Evolutionary conservation across 805 yeast species (phyloP).

Genomic region (Saturnispora diversa): DNA sequence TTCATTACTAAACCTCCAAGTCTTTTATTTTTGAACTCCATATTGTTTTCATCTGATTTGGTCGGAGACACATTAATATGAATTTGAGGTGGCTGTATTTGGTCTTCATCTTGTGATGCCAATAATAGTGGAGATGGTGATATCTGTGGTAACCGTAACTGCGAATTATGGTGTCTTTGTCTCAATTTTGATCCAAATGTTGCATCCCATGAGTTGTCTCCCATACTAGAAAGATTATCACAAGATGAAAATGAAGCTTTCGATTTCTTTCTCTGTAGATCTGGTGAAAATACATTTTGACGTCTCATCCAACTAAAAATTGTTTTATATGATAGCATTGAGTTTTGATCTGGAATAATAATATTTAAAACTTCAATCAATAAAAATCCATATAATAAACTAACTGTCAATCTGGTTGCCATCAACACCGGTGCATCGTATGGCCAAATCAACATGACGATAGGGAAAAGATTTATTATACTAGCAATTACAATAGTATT

Average conservation of each 20-base stretch:
- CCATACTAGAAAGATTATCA: not conserved
- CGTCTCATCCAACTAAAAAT: conserved; percentile 5
- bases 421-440: conserved; percentile 67
- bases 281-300: not conserved
- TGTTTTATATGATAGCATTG: conserved; percentile 7
- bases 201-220: no score
- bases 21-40: no score
- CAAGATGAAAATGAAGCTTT: not conserved
- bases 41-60: conserved; percentile 1
- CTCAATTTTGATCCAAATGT: conserved; percentile 2
- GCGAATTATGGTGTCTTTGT: conserved; percentile 3
- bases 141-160: not conserved
- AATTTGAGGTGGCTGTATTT: not conserved
- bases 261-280: not conserved
- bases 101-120: no score
- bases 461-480: conserved; percentile 77
- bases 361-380: conserved; percentile 29
- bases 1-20: conserved; percentile 1
- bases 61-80: not conserved
- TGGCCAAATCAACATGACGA: conserved; percentile 93
- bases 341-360: conserved; percentile 19
- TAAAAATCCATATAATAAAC: conserved; percentile 26
- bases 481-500: conserved; percentile 69
- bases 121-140: not conserved
- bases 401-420: conserved; percentile 28